Base-by-base conservation (phyloP, 225 moss, liverwort and hornwort species). In the Pseudisothecium myosuroides region DNA sequence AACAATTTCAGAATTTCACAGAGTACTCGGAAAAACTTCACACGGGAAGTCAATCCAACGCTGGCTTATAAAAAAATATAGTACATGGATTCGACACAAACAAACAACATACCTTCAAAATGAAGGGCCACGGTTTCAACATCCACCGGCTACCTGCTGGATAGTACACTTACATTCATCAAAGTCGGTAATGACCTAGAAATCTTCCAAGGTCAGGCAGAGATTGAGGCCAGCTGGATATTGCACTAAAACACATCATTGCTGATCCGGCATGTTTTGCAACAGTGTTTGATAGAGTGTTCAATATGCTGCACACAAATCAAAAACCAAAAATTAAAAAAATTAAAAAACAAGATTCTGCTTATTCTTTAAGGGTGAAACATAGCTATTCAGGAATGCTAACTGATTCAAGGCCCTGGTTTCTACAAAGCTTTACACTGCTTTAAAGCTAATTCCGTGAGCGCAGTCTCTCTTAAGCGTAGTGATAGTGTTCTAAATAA, bases 261-360 rank as follows among this genome's bases (percentile, higher is more conserved):
- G 58, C 73, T 85, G 85, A 83, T 88, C 64, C 72, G 71, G 39
- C 77, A 81, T 76, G 81, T 31, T 85, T 83, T 66, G 83, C 87
- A 83, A 85, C 68, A 89, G 76, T 62, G 71, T 49, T 88, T 54
- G 69, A 88, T 61, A 75, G 68, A 79, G 59, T 81, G 63, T 89
- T 89, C 68, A 72, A 74, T 67, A 71, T 89, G 83, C 91, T 93
- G 93, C 88, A 76, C 84, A 91, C 47, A 17, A 73, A 80, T 86
- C 32, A 60, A 80, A 73, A 62, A 76, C 17, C 4, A 27, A 58
- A 26, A 36, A 16, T 62, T 28, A 23, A 58, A 83, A 83, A 52
- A 62, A 1, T 31, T 34, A 15, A 8, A 50, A n/a, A 71, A 81
- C 11, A 49, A 61, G n/a, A 73, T 75, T 69, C 31, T 56, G 27